phyloP scores from a whole-genome alignment of 2,329 filamentous ascomycete species.

The Penicillium sp. region DNA sequence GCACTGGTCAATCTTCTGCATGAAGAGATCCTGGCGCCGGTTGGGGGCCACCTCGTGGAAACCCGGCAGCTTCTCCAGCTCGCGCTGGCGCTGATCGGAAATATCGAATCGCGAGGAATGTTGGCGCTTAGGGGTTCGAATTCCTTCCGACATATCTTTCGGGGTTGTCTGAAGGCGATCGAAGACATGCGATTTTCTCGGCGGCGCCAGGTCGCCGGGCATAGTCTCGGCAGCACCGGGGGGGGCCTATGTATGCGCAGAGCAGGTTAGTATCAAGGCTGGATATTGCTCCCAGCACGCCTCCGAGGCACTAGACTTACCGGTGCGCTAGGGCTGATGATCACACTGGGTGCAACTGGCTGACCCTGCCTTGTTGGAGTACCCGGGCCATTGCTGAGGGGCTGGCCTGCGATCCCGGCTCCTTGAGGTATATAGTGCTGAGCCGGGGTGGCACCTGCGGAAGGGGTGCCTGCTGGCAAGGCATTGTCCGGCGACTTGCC shows the following conservation, averaged over 20 bases:
- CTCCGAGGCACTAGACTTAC: constrained; percentile 59
- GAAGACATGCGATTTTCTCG: constrained; percentile 90
- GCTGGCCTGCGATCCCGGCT: constrained; percentile 39
- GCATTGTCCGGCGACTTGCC: constrained; percentile 68
- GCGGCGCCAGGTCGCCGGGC: constrained; percentile 94
- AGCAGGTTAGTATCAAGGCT: constrained; percentile 11
- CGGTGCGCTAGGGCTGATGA: constrained; percentile 92
- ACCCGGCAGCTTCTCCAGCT: constrained; percentile 94
- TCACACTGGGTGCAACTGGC: constrained; percentile 77
- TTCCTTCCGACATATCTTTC: constrained; percentile 93
- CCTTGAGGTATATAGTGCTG: constrained; percentile 46
- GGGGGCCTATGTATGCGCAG: constrained; percentile 68
- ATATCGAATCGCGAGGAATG: constrained; percentile 98
- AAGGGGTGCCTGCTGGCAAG: constrained; percentile 34
- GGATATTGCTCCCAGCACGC: background rate
- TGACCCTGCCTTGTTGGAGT: constrained; percentile 67
- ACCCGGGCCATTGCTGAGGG: constrained; percentile 55
- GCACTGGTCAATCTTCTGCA: constrained; percentile 99
- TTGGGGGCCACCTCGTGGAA: constrained; percentile 98
- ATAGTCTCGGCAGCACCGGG: constrained; percentile 95
- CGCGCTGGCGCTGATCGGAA: constrained; percentile 82
- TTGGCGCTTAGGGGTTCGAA: constrained; percentile 93
- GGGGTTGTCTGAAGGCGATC: constrained; percentile 90
- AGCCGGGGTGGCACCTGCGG: constrained; percentile 35
- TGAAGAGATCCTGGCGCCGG: constrained; percentile 92